Conservation (phyloP, 2,329 filamentous ascomycete species). For the Phialophora macrospora region DNA sequence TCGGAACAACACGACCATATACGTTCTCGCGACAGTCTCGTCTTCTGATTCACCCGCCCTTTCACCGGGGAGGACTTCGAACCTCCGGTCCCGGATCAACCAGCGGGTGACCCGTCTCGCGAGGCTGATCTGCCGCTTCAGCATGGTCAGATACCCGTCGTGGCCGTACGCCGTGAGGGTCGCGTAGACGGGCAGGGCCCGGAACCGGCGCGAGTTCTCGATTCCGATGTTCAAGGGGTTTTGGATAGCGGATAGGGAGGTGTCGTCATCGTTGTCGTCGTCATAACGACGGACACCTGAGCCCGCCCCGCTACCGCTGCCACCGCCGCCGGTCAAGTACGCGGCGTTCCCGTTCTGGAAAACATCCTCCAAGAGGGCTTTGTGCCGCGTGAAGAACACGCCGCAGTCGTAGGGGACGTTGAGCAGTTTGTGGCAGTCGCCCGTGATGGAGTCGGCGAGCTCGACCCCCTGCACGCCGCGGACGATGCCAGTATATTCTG, state of each 20-base stretch:
- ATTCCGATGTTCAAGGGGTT: constrained; percentile 85
- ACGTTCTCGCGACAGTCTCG: constrained; percentile 59
- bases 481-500: constrained; percentile 62
- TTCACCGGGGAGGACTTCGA: constrained; percentile 66
- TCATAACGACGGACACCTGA: constrained; percentile 38
- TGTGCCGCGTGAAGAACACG: constrained; percentile 78
- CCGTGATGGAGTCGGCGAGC: constrained; percentile 82
- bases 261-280: constrained; percentile 41
- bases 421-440: constrained; percentile 88
- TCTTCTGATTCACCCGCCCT: constrained; percentile 42
- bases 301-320: constrained; percentile 1
- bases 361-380: constrained; percentile 62
- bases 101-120: constrained; percentile 70
- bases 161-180: constrained; percentile 75
- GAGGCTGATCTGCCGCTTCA: constrained; percentile 73
- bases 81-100: constrained; percentile 65
- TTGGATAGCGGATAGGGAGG: constrained; percentile 58
- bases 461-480: constrained; percentile 68
- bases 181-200: constrained; percentile 87
- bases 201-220: constrained; percentile 89
- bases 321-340: constrained; percentile 55
- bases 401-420: constrained; percentile 95
- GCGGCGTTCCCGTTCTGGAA: constrained; percentile 86
- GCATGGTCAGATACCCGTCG: constrained; percentile 69
- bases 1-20: constrained; percentile 77